phyloP scores from a whole-genome alignment of 2,329 filamentous ascomycete species.

The Neophaeococcomyces mojaviensis region DNA sequence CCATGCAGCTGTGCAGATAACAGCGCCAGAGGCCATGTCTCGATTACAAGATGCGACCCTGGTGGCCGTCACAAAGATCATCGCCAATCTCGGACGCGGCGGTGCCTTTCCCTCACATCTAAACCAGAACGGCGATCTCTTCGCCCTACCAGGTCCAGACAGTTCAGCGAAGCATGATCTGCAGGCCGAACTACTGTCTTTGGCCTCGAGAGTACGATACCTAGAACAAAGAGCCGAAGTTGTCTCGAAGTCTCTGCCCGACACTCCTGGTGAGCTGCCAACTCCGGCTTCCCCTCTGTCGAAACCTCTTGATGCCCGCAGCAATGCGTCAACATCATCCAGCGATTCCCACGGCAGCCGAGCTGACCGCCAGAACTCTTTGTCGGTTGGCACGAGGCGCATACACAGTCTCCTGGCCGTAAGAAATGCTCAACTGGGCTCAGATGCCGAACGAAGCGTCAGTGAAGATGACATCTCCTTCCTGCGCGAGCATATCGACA shows the following conservation, averaged over 20 bases:
- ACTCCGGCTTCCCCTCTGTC: constrained; percentile 57
- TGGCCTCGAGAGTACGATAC: constrained; percentile 69
- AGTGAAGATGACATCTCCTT: constrained; percentile 78
- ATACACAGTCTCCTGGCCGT: constrained; percentile 30
- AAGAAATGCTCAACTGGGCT: constrained; percentile 32
- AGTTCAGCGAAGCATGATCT: constrained; percentile 68
- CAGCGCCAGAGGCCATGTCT: constrained; percentile 3
- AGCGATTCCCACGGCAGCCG: constrained; percentile 24
- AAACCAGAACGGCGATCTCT: constrained; percentile 44
- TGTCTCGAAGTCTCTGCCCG: constrained; percentile 57
- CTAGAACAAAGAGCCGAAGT: constrained; percentile 71
- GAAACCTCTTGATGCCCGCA: constrained; percentile 42
- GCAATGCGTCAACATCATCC: constrained; percentile 31
- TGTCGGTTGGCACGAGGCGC: constrained; percentile 28
- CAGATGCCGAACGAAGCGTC: constrained; percentile 46
- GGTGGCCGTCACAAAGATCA: constrained; percentile 38
- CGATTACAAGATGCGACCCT: constrained; percentile 27
- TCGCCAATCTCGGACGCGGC: constrained; percentile 39
- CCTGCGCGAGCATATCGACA: constrained; percentile 82
- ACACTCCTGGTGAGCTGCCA: constrained; percentile 65
- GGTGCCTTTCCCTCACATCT: constrained; percentile 31
- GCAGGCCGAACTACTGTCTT: constrained; percentile 73
- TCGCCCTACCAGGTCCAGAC: constrained; percentile 70
- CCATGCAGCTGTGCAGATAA: constrained; percentile 5
- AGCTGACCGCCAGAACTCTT: constrained; percentile 22